These are phyloP conservation scores for Neurospora pannonica DNA, from an alignment of 495 filamentous ascomycete species.

Conservation along the genomic window DNA sequence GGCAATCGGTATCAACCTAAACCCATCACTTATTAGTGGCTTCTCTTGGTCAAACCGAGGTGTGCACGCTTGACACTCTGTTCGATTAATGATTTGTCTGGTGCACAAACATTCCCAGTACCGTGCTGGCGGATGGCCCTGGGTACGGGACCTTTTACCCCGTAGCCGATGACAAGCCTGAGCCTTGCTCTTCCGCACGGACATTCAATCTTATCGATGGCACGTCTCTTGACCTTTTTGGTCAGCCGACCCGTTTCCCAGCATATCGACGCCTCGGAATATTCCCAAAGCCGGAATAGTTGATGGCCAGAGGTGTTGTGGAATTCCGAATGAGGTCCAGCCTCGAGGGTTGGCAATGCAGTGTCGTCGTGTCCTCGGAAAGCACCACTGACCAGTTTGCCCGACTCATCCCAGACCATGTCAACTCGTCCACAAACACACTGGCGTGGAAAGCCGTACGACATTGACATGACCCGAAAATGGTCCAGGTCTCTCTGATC, in stretches of 20 bases:
- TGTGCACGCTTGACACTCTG: background rate
- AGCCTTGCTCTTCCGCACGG: background rate
- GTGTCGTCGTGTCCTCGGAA: background rate
- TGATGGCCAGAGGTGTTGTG: background rate
- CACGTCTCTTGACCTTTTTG: background rate
- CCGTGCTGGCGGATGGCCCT: background rate
- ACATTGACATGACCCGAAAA: background rate
- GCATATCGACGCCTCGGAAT: background rate
- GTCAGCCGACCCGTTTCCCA: background rate
- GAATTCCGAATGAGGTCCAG: background rate
- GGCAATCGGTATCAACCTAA: background rate
- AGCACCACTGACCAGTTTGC: background rate
- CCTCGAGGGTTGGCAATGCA: background rate
- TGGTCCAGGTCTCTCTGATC: background rate
- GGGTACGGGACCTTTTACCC: background rate
- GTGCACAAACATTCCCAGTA: background rate
- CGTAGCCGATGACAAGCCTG: background rate
- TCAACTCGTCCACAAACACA: background rate
- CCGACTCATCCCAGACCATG: background rate
- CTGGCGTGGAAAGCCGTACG: background rate
- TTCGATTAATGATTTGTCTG: background rate
- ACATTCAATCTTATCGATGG: background rate
- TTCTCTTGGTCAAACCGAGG: background rate
- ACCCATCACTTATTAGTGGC: background rate
- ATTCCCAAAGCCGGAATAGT: background rate